Evolutionary conservation across 2,329 filamentous ascomycete species (phyloP).

Genomic region (Penicillium sp.): DNA sequence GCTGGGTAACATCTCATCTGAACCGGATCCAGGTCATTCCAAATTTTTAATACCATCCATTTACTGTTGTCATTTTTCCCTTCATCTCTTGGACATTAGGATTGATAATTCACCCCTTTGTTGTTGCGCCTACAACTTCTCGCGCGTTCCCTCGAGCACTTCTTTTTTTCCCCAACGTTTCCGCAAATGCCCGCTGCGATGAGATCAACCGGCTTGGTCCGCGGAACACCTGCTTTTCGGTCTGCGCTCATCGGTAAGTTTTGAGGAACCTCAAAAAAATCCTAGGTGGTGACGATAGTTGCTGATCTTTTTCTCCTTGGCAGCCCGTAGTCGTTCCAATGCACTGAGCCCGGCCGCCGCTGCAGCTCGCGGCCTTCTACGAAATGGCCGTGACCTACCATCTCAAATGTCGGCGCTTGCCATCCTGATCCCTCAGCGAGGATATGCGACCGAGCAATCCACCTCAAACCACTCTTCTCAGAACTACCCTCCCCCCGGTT

Average conservation of each 20-base stretch:
- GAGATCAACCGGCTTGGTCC: constrained; percentile 41
- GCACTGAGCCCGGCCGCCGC: constrained; percentile 30
- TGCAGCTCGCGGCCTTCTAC: constrained; percentile 34
- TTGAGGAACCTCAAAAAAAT: not conserved
- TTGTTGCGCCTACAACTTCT: constrained; percentile 17
- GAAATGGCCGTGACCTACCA: constrained; percentile 43
- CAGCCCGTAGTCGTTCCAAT: constrained; percentile 35
- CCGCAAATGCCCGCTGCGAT: constrained; percentile 40
- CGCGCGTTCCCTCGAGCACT: constrained; percentile 27
- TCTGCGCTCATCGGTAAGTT: constrained; percentile 32
- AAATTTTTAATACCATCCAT: constrained; percentile 5
- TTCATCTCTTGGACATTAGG: constrained; percentile 8
- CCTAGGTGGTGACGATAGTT: not conserved
- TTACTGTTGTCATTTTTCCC: constrained; percentile 1
- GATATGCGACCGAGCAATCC: constrained; percentile 58
- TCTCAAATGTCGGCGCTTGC: constrained; percentile 57
- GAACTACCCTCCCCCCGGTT: constrained; percentile 77
- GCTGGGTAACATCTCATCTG: constrained; percentile 11
- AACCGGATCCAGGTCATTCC: constrained; percentile 8
- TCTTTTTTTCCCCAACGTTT: constrained; percentile 27
- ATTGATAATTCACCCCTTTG: constrained; percentile 1
- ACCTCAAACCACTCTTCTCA: constrained; percentile 47
- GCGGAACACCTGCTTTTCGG: constrained; percentile 34
- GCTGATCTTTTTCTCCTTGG: constrained; percentile 6
- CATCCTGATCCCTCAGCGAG: constrained; percentile 54